Evolutionary conservation across 176 grass and related monocot species (phyloP), one percentile per base, ranked within the genome.

Genomic region (Eleusine indica): DNA sequence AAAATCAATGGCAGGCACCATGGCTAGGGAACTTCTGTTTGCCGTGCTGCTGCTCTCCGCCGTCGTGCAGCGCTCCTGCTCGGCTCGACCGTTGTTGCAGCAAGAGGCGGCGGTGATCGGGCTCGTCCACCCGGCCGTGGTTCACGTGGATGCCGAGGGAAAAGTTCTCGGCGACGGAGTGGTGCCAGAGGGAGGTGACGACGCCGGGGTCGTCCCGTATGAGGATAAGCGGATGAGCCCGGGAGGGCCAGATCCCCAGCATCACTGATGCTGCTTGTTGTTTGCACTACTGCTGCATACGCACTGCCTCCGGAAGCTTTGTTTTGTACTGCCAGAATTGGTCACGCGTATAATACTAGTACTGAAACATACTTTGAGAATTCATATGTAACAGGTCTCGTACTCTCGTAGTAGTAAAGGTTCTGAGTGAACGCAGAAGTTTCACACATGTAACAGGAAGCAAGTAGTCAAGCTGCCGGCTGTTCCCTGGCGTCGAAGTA

Each of bases 171-270:
- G 42, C 77, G 63, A 51, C 28, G 61, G 15, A 10, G 76, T 18
- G 9, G 63, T 13, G 29, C 13, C 2, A 66, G 60, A 66, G 25
- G 17, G 44, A 38, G 35, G 73, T 53, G 71, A 18, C 28, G 71
- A 8, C 73, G 75, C 22, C 25, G 41, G 42, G 42, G 29, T 5
- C 64, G 64, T 15, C 47, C 78, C 78, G 1, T 40, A 40, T 30
- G 78, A 80, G 46, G 47, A 80, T 54, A 80, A 80, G 46, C 30
- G 78, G 47, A 47, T 69, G 46, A 80, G 78, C 47, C 78, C 78
- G 0, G 65, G 64, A 40, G 78, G 78, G 6, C 78, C 78, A 8
- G 78, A 80, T 15, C 78, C 78, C 46, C 78, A 80, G 32, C 78
- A 80, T 68, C 78, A 78, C 76, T 78, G 16, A 78, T 13, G 48